A percentile compares a stretch with the other conserved stretches of the same genome.
Conservation (phyloP, 768 basidiomycete genomes). For the Lentinula sp. region DNA sequence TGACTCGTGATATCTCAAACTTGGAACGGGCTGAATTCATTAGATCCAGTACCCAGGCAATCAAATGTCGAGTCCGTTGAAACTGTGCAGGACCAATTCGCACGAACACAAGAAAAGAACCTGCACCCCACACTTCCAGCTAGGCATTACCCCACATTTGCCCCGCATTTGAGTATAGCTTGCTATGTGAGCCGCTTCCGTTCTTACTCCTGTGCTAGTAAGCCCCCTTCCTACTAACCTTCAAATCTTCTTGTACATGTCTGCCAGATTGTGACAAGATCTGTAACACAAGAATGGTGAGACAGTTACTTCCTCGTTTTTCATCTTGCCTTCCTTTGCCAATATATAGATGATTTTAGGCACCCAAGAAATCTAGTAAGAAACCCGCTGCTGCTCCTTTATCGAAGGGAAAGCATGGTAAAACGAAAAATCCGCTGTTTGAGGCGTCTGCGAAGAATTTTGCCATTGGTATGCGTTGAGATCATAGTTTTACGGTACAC, state of each 20-base stretch:
- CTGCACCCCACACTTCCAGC: not conserved
- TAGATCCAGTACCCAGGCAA: not conserved
- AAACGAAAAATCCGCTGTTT: conserved; percentile 91
- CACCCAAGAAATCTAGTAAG: conserved; percentile 67
- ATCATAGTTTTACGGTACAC: not conserved
- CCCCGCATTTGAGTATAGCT: not conserved
- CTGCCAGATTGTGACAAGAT: not conserved
- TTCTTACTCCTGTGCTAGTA: not conserved
- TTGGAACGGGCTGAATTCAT: not conserved
- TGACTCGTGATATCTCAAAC: not conserved
- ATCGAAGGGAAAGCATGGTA: conserved; percentile 68
- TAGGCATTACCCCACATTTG: not conserved
- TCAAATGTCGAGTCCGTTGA: not conserved
- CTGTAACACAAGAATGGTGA: not conserved
- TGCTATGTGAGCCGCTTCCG: not conserved
- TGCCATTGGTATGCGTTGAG: conserved; percentile 69
- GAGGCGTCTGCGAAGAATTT: conserved; percentile 89
- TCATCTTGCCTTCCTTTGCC: not conserved
- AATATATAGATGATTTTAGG: not conserved
- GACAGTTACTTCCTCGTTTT: not conserved
- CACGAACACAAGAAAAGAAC: not conserved
- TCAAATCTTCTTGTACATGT: not conserved
- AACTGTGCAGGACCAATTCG: not conserved
- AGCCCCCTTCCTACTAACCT: not conserved
- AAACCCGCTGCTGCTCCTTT: conserved; percentile 84